Conservation (phyloP, 2,329 filamentous ascomycete species). For the Aspergillus jensenii region DNA sequence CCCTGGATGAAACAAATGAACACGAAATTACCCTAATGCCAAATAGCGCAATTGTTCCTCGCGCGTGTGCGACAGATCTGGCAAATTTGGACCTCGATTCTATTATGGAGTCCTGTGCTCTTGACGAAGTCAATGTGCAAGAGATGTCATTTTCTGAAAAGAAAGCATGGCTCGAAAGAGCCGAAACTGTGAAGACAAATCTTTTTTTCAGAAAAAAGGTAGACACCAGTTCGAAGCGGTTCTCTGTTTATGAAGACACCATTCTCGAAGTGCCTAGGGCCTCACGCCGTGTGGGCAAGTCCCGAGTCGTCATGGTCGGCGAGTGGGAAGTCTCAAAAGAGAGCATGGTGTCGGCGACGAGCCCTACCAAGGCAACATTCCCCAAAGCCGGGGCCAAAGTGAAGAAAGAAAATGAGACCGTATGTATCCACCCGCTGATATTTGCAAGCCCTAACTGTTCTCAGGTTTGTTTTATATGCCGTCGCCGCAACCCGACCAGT, state of each 20-base stretch:
- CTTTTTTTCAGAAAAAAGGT: slow-evolving; percentile 56
- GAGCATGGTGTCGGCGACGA: slow-evolving; percentile 37
- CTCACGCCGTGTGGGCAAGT: slow-evolving; percentile 56
- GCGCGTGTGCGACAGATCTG: background rate
- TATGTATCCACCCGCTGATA: slow-evolving; percentile 11
- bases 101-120: slow-evolving; percentile 33
- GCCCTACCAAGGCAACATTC: background rate
- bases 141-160: slow-evolving; percentile 40
- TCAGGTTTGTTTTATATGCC: slow-evolving; percentile 20
- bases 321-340: slow-evolving; percentile 59
- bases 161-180: slow-evolving; percentile 55
- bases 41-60: background rate
- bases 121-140: background rate
- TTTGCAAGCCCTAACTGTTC: slow-evolving; percentile 1
- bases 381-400: background rate
- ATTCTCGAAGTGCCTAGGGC: slow-evolving; percentile 36
- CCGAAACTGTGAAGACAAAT: slow-evolving; percentile 58
- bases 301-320: slow-evolving; percentile 57
- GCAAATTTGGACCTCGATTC: slow-evolving; percentile 35
- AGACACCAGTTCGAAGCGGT: slow-evolving; percentile 25
- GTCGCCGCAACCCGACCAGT: background rate
- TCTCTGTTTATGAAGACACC: slow-evolving; percentile 35
- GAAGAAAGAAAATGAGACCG: slow-evolving; percentile 46
- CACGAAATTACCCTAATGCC: background rate
- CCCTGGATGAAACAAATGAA: background rate